Conservation (phyloP, 768 basidiomycete genomes). For the Termitomyces titanicus region DNA sequence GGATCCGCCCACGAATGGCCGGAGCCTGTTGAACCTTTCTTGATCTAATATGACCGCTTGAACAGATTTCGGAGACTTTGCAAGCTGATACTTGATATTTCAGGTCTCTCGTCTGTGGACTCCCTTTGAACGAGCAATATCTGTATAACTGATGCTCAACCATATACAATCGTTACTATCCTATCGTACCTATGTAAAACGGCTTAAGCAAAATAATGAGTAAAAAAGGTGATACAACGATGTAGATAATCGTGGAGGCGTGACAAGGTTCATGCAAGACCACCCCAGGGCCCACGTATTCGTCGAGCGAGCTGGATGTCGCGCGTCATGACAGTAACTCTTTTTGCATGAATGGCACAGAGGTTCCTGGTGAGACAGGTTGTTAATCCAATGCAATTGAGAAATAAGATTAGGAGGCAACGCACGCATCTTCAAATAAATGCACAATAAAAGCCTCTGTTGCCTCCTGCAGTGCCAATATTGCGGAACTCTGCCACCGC, state of each 20-base stretch:
- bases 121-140: not conserved
- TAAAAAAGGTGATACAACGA: conserved; percentile 14
- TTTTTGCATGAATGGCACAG: conserved; percentile 96
- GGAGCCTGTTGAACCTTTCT: conserved; percentile 64
- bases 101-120: not conserved
- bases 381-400: conserved; percentile 4
- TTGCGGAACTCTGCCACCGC: conserved; percentile 94
- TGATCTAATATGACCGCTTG: conserved; percentile 88
- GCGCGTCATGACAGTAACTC: conserved; percentile 96
- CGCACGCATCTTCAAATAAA: conserved; percentile 97
- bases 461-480: conserved; percentile 94
- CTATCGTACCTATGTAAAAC: conserved; percentile 9
- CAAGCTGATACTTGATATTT: not conserved
- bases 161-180: conserved; percentile 5
- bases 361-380: conserved; percentile 60
- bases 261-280: conserved; percentile 45
- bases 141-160: not conserved
- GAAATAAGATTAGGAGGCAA: conserved; percentile 18
- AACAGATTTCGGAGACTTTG: not conserved
- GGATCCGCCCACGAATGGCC: conserved; percentile 47
- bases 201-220: conserved; percentile 8
- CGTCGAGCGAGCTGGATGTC: conserved; percentile 96
- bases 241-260: conserved; percentile 3
- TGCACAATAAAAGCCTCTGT: conserved; percentile 95
- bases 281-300: conserved; percentile 89